These are phyloP conservation scores for Cyamopsis tetragonoloba DNA, from an alignment of 306 rosid genomes.

Conservation along the genomic window DNA sequence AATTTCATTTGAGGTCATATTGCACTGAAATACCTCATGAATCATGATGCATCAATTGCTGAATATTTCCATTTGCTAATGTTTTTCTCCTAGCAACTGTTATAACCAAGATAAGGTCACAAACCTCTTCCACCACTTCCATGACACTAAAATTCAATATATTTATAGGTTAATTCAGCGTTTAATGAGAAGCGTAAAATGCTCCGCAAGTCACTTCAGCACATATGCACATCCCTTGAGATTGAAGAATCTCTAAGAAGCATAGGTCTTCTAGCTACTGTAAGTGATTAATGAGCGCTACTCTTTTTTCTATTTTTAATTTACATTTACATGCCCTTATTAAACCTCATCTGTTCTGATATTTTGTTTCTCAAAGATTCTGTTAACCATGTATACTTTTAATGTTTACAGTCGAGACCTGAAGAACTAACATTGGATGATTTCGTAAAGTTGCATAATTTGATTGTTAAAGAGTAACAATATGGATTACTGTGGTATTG, in stretches of 20 bases:
- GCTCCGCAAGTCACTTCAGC: conserved; percentile 85
- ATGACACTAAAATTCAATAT: not conserved
- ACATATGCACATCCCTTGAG: conserved; percentile 58
- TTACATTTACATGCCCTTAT: not conserved
- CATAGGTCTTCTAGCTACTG: conserved; percentile 61
- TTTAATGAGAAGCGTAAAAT: conserved; percentile 91
- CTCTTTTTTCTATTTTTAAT: not conserved
- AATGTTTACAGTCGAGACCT: conserved; percentile 63
- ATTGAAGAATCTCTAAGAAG: conserved; percentile 67
- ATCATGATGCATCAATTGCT: not conserved
- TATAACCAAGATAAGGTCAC: conserved; percentile 4
- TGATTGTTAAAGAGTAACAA: conserved; percentile 44
- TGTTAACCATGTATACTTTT: not conserved
- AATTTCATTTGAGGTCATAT: not conserved
- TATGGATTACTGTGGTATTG: conserved; percentile 7
- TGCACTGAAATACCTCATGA: not conserved
- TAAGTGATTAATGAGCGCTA: conserved; percentile 32
- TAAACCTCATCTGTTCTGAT: not conserved
- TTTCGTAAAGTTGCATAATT: conserved; percentile 66
- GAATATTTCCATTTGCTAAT: not conserved
- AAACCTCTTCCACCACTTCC: not conserved
- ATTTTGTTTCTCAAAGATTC: conserved; percentile 5
- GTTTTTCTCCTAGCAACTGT: not conserved
- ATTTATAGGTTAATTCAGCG: conserved; percentile 71
- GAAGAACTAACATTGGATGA: conserved; percentile 76